Conservation (phyloP, 2,329 filamentous ascomycete genomes). For the Alternaria consortialis region DNA sequence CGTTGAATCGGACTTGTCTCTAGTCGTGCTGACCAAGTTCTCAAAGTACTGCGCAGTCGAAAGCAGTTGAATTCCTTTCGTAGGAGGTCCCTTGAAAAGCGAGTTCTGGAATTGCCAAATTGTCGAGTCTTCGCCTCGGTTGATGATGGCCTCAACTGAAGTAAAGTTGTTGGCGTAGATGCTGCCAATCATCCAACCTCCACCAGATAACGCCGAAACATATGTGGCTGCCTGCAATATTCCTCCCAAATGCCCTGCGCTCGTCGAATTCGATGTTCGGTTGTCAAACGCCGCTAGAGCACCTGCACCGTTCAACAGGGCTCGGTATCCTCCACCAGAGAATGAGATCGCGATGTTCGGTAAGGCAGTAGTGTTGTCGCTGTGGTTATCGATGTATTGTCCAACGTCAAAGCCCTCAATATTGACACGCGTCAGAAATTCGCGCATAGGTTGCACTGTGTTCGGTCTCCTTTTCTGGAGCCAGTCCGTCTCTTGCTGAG, state of each 20-base stretch:
- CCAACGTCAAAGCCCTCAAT: constrained; percentile 82
- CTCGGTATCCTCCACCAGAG: constrained; percentile 86
- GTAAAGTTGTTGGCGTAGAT: constrained; percentile 82
- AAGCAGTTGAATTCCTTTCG: constrained; percentile 61
- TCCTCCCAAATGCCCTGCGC: constrained; percentile 76
- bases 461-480: constrained; percentile 74
- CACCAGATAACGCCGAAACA: constrained; percentile 80
- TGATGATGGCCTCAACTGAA: constrained; percentile 67
- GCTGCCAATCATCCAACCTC: constrained; percentile 85
- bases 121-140: constrained; percentile 54
- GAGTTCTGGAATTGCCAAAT: constrained; percentile 71
- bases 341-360: constrained; percentile 79
- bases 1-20: constrained; percentile 68
- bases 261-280: constrained; percentile 70
- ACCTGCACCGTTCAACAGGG: constrained; percentile 85
- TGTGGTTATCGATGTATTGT: constrained; percentile 71
- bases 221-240: constrained; percentile 84
- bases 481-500: constrained; percentile 77
- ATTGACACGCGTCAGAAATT: constrained; percentile 74
- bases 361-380: constrained; percentile 64
- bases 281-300: constrained; percentile 80
- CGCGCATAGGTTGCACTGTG: constrained; percentile 77
- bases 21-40: constrained; percentile 66
- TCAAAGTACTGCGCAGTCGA: constrained; percentile 69
- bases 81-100: constrained; percentile 67